Base-by-base conservation (phyloP, 2,329 filamentous ascomycete genomes). In the Colletotrichum sp. region DNA sequence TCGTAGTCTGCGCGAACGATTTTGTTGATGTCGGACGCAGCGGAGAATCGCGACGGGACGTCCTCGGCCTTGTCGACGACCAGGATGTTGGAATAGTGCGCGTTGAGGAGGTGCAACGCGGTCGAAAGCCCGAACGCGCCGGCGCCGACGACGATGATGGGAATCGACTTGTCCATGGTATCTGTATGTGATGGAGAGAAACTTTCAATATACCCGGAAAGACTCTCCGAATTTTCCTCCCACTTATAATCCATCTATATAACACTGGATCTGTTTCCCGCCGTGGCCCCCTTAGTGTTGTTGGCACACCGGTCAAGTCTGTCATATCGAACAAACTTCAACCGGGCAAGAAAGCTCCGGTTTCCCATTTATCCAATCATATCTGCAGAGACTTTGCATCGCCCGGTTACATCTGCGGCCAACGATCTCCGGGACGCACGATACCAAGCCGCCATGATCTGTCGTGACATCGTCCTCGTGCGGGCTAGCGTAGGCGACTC, bases 21-120 rank as follows among this genome's bases (percentile, higher is more conserved):
- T 80, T 93, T 93, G 80, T 92, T 93, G 34, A 92, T 79, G 77
- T 93, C 90, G 71, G 91, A 90, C 24, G 87, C 90, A 0, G 90
- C 91, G 0, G 91, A 92, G 79, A 82, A 83, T 0, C 74, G 74
- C 3, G 89, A 88, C 1, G 90, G 90, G 13, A 81, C 77, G 21
- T 79, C 71, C 7, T 81, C 79, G 15, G 81, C 82, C 57, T 82
- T 82, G 24, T 91, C 89, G 16, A 88, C 84, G 9, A 90, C 85
- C 5, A 87, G 87, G 57, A 90, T 85, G 72, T 88, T 81, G 0
- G 79, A 85, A 75, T 87, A 89, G 1, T 88, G 88, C 1, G 84
- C 80, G 6, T 82, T 79, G 18, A 82, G 79, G 6, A 90, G 84
- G 68, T 89, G 87, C n/a, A 86, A 81, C 9, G 88, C 88, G 2